phyloP scores from a whole-genome alignment of 257 asterid genomes.

The Gentiana dahurica region DNA sequence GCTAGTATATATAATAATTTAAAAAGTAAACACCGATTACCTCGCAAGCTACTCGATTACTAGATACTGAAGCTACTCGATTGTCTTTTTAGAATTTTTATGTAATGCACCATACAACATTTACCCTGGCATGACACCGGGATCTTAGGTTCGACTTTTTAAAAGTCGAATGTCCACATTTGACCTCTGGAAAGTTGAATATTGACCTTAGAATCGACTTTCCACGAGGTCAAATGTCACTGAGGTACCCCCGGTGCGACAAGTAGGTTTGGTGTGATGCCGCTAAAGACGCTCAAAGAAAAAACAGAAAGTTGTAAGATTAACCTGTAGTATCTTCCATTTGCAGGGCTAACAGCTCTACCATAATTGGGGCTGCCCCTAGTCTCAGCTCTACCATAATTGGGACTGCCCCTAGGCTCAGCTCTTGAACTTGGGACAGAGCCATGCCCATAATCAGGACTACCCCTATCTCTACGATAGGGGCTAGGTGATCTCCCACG shows the following conservation, averaged over 20 bases:
- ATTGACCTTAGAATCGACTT: too few relatives aligned
- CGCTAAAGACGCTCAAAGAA: neutral
- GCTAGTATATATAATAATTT: too few relatives aligned
- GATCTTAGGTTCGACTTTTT: neutral
- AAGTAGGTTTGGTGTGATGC: constrained; percentile 24
- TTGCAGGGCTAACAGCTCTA: constrained; percentile 31
- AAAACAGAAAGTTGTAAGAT: neutral
- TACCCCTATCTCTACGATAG: constrained; percentile 50
- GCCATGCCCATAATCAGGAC: constrained; percentile 67
- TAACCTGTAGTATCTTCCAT: constrained; percentile 27
- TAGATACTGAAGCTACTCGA: too few relatives aligned
- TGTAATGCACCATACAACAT: too few relatives aligned
- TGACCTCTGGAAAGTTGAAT: too few relatives aligned
- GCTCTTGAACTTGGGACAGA: constrained; percentile 40
- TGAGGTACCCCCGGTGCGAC: constrained; percentile 29
- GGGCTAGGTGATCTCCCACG: constrained; percentile 54
- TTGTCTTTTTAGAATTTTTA: too few relatives aligned
- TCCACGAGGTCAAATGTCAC: constrained; percentile 13
- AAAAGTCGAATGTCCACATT: too few relatives aligned
- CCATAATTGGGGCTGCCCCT: constrained; percentile 58
- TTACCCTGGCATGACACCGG: constrained; percentile 17
- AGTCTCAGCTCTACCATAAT: constrained; percentile 32
- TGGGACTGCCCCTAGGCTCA: constrained; percentile 50
- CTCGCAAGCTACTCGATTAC: too few relatives aligned
- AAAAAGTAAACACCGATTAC: too few relatives aligned